These are phyloP conservation scores for Biscutella laevigata DNA, from an alignment of 441 rosid species.

Conservation along the genomic window DNA sequence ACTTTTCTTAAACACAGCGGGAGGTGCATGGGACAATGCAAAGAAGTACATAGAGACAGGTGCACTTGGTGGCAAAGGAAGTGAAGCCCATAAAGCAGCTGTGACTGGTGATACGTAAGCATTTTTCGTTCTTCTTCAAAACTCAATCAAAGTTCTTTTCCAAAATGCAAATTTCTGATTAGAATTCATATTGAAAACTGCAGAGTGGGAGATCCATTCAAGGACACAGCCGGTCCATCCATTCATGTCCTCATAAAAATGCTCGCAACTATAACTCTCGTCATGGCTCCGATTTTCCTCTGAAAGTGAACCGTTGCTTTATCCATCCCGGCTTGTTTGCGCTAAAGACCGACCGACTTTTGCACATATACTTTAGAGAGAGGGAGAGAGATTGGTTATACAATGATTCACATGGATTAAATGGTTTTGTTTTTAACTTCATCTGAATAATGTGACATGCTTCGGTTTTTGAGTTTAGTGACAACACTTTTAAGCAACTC, in stretches of 20 bases:
- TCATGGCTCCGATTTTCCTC: conserved; percentile 41
- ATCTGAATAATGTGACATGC: conserved; percentile 22
- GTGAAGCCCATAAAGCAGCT: conserved; percentile 94
- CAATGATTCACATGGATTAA: conserved; percentile 12
- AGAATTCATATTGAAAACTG: conserved; percentile 18
- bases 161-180: background rate
- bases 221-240: conserved; percentile 97
- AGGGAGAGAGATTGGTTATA: conserved; percentile 19
- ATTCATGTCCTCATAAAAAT: conserved; percentile 89
- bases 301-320: conserved; percentile 17
- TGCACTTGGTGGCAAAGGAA: conserved; percentile 95
- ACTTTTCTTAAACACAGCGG: conserved; percentile 90
- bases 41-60: conserved; percentile 94
- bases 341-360: background rate
- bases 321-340: conserved; percentile 2
- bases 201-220: conserved; percentile 99
- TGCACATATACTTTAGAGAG: conserved; percentile 25
- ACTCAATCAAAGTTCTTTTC: background rate
- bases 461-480: conserved; percentile 16
- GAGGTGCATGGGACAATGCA: conserved; percentile 99
- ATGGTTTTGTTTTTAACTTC: conserved; percentile 23
- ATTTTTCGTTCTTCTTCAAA: background rate
- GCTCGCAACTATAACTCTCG: conserved; percentile 92
- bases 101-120: conserved; percentile 95
- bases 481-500: background rate